phyloP scores from a whole-genome alignment of 176 grass and related monocot genomes.

The Thalia dealbata region DNA sequence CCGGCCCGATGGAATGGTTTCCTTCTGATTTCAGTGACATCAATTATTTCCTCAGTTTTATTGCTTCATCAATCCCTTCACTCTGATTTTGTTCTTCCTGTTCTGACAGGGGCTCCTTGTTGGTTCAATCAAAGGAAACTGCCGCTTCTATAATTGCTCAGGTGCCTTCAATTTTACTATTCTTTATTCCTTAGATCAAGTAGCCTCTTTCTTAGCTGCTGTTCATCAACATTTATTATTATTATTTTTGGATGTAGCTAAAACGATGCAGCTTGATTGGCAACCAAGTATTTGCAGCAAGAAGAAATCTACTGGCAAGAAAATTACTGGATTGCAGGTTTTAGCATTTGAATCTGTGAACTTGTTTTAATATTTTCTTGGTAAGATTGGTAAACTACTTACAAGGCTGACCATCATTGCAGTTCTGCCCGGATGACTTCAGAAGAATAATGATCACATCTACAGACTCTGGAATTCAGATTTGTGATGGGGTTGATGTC shows the following conservation, averaged over 20 bases:
- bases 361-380: not conserved
- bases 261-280: conserved; percentile 47
- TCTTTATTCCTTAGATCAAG: conserved; percentile 4
- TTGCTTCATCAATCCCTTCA: not conserved
- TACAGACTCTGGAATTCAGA: conserved; percentile 52
- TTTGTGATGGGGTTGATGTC: conserved; percentile 43
- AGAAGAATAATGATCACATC: conserved; percentile 50
- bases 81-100: not conserved
- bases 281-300: conserved; percentile 45
- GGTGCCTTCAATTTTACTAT: conserved; percentile 25
- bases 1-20: conserved; percentile 74
- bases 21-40: not conserved
- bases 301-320: conserved; percentile 45
- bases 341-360: not conserved
- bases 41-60: not conserved
- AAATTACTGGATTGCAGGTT: conserved; percentile 77
- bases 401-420: conserved; percentile 3
- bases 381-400: not conserved
- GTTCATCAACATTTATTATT: not conserved
- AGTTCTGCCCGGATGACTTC: conserved; percentile 46
- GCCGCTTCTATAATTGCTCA: conserved; percentile 61
- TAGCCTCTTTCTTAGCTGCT: not conserved
- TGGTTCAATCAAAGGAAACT: conserved; percentile 56
- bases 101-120: conserved; percentile 71
- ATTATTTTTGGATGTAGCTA: conserved; percentile 25